Conservation (phyloP, 73 alveolate species). For the Paramecium sonneborni region DNA sequence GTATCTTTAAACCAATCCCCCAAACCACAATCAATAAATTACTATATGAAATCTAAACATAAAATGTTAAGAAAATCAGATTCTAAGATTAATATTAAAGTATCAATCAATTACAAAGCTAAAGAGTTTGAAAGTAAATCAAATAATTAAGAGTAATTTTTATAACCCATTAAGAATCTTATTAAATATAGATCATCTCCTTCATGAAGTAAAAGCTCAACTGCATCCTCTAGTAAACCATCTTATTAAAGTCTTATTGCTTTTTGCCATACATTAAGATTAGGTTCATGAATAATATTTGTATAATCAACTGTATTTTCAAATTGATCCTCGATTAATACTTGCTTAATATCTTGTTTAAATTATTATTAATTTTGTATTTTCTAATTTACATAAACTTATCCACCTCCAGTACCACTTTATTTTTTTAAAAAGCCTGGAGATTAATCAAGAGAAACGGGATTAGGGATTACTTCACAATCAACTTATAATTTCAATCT, state of each 20-base stretch:
- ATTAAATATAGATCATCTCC: conserved; percentile 45
- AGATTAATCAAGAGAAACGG: not conserved
- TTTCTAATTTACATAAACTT: not conserved
- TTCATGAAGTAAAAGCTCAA: not conserved
- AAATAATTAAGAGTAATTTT: not conserved
- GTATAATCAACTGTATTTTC: conserved; percentile 41
- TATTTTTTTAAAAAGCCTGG: conserved; percentile 31
- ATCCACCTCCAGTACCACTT: conserved; percentile 46
- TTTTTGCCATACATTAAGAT: conserved; percentile 18
- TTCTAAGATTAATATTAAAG: conserved; percentile 8
- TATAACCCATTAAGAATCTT: conserved; percentile 10
- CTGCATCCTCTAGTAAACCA: conserved; percentile 31
- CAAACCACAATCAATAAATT: conserved; percentile 5
- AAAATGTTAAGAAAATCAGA: conserved; percentile 36
- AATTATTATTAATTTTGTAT: not conserved
- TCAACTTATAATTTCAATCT: conserved; percentile 11
- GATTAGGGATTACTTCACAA: not conserved
- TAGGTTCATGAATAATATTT: not conserved
- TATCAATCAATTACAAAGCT: not conserved
- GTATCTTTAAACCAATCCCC: conserved; percentile 35
- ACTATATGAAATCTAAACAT: conserved; percentile 13
- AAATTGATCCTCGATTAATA: not conserved
- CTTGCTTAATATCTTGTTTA: conserved; percentile 15
- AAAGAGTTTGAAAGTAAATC: not conserved
- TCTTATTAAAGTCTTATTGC: not conserved